Conservation (phyloP, 23 red algal genomes). For the Gracilaria caudata region DNA sequence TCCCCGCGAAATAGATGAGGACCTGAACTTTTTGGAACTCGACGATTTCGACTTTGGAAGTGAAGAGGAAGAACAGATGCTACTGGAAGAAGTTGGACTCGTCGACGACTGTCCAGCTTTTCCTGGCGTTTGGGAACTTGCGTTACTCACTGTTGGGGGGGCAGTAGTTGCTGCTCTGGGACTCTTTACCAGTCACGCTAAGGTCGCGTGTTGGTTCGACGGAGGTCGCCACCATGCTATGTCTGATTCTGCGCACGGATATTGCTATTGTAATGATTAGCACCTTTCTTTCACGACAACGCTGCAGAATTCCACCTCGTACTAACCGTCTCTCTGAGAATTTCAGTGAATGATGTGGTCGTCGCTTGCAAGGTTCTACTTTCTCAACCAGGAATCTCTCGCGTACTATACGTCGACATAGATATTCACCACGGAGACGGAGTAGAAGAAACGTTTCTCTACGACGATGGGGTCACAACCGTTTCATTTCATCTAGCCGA, state of each 20-base stretch:
- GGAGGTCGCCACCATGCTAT: conserved; percentile 47
- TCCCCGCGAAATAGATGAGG: background rate
- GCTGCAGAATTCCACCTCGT: background rate
- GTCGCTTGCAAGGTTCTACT: conserved; percentile 45
- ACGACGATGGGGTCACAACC: conserved; percentile 14
- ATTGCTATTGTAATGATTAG: conserved; percentile 58
- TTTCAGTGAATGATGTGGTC: conserved; percentile 51
- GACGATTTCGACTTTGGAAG: conserved; percentile 5
- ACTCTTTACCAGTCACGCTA: conserved; percentile 1
- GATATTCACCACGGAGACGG: conserved; percentile 54
- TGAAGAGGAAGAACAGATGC: conserved; percentile 14
- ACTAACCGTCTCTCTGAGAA: background rate
- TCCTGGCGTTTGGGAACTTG: conserved; percentile 43
- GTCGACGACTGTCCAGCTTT: conserved; percentile 47
- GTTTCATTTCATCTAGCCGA: conserved; percentile 41
- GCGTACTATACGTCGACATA: conserved; percentile 48
- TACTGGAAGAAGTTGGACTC: conserved; percentile 36
- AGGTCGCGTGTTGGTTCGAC: conserved; percentile 48
- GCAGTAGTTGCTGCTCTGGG: conserved; percentile 21
- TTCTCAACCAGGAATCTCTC: background rate
- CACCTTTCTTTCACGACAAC: background rate
- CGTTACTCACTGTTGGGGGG: conserved; percentile 25
- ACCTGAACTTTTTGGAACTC: background rate
- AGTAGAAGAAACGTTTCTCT: conserved; percentile 58
- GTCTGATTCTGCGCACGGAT: conserved; percentile 41